A percentile compares a stretch with the other conserved stretches of the same genome.
Evolutionary conservation across 208 protist species (phyloP).

Genomic region (Phytomonas serpens): DNA sequence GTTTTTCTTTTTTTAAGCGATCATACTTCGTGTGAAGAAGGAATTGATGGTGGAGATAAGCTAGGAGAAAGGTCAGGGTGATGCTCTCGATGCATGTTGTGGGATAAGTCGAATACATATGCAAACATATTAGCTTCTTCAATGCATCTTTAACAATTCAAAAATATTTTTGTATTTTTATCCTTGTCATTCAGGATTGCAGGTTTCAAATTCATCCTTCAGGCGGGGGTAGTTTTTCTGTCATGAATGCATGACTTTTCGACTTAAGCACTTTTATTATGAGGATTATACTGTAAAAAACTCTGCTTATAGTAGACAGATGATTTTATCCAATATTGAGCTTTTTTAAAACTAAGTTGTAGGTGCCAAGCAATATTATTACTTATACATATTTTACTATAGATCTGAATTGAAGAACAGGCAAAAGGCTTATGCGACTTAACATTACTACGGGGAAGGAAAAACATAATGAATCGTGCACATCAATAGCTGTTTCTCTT

Average conservation of each 20-base stretch:
- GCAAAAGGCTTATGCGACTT: conserved; percentile 43
- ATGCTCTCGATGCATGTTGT: background rate
- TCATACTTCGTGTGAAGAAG: background rate
- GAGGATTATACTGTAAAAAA: background rate
- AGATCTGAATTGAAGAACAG: background rate
- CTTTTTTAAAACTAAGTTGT: background rate
- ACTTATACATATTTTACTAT: background rate
- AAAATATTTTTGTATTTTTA: background rate
- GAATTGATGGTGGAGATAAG: background rate
- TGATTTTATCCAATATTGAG: background rate
- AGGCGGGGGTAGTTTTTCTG: conserved; percentile 12
- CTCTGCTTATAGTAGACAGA: background rate
- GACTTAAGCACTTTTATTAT: background rate
- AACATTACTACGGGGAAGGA: conserved; percentile 74
- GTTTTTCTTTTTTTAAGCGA: background rate
- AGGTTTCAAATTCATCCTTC: background rate
- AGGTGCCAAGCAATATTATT: background rate
- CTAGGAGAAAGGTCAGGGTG: background rate
- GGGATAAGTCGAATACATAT: background rate
- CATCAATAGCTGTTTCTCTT: conserved; percentile 76
- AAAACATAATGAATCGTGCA: conserved; percentile 82
- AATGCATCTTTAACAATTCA: background rate
- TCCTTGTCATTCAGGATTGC: background rate
- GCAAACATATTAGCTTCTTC: background rate
- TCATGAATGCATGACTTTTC: conserved; percentile 7